Evolutionary conservation across 495 filamentous ascomycete genomes (phyloP), one percentile per base, ranked within the genome.

Genomic region (Penicillium arizonense): DNA sequence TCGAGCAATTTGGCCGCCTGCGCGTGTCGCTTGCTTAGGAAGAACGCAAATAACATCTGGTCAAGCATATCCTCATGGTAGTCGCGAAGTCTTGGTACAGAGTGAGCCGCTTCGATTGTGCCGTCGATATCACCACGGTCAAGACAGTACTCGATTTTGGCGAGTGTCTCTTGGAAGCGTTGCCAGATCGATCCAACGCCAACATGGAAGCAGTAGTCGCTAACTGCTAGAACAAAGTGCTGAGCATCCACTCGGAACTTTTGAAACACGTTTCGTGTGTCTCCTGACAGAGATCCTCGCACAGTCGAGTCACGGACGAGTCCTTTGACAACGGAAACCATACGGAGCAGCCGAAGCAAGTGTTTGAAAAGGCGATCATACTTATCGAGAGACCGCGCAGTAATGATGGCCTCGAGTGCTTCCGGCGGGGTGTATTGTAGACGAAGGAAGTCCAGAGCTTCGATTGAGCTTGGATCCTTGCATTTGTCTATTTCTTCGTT

Each of bases 401-500:
- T 89, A 21, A 98, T 85, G 47, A 97, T 77, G 0, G 83, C 72
- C 33, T 86, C 82, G 1, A 98, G 77, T 3, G 87, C 81, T 3
- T 79, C 60, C 0, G 93, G 90, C 0, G 94, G 82, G 35, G 83
- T 87, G 73, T 96, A 98, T 45, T 90, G 85, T 4, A 98, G 73
- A 3, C 87, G 83, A 14, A 98, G 76, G 61, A 98, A 97, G 66
- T 98, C 94, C 14, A 97, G 75, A 0, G 94, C 94, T 67, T 90
- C 86, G 28, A 97, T 80, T 0, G 83, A 83, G 59, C 87, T 79
- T 0, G 90, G 85, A 61, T 97, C 82, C 72, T 90, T 84, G 64
- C 87, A 89, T 55, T 79, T 83, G 33, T 87, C 81, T 18, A 95
- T 83, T 57, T 96, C 91, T 14, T 84, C 82, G 2, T 80, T 75